These are phyloP conservation scores for Quercus parvula DNA, from an alignment of 306 rosid genomes.

Conservation along the genomic window DNA sequence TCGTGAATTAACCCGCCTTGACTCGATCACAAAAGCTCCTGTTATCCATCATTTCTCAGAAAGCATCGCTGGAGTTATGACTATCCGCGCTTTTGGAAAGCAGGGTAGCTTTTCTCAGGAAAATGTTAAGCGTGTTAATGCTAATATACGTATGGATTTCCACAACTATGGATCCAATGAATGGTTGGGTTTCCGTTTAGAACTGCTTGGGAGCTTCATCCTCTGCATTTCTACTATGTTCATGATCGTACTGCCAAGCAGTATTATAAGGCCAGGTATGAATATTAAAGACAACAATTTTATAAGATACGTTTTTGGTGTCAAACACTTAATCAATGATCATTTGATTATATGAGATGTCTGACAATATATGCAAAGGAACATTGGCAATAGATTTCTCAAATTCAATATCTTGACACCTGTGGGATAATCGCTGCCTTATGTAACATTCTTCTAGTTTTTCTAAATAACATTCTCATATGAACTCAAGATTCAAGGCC, in stretches of 20 bases:
- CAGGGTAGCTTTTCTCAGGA: conserved; percentile 52
- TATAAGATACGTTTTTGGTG: neutral
- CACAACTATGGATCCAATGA: conserved; percentile 87
- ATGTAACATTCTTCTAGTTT: neutral
- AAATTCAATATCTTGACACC: neutral
- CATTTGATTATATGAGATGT: neutral
- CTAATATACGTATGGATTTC: conserved; percentile 84
- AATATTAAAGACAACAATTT: neutral
- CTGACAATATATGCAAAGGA: neutral
- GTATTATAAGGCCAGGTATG: conserved; percentile 76
- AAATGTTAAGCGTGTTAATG: conserved; percentile 68
- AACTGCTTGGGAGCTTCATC: conserved; percentile 72
- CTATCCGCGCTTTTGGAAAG: conserved; percentile 66
- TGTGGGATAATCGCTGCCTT: neutral
- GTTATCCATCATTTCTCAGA: conserved; percentile 95
- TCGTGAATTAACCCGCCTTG: conserved; percentile 87
- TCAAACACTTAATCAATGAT: neutral
- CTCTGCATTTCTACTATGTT: conserved; percentile 76
- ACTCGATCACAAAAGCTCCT: conserved; percentile 92
- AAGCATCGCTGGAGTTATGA: conserved; percentile 91
- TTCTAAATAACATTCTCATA: neutral
- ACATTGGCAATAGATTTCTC: neutral
- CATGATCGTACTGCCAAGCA: conserved; percentile 89
- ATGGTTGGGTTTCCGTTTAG: conserved; percentile 94
- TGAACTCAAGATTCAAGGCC: neutral